These are phyloP conservation scores for Mycena citricolor DNA, from an alignment of 1,284 basidiomycete genomes.

Conservation along the genomic window DNA sequence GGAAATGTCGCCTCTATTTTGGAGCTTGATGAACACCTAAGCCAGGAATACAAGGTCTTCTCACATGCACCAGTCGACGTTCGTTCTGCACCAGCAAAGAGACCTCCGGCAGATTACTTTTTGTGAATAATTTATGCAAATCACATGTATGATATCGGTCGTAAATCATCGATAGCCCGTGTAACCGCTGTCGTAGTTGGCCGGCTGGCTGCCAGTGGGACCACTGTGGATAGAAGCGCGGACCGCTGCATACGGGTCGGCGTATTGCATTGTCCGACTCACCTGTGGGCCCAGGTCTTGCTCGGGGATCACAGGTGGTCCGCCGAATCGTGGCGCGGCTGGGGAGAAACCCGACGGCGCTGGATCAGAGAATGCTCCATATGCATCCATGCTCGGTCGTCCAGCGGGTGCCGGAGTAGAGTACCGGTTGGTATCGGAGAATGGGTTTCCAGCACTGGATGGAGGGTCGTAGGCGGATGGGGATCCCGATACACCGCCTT, in stretches of 20 bases:
- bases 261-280: slow-evolving; percentile 87
- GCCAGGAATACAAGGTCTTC: slow-evolving; percentile 91
- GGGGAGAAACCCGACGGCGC: slow-evolving; percentile 62
- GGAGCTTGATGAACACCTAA: slow-evolving; percentile 87
- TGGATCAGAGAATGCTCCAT: slow-evolving; percentile 85
- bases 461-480: slow-evolving; percentile 37
- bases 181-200: slow-evolving; percentile 50
- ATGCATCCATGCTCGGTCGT: slow-evolving; percentile 80
- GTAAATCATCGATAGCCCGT: slow-evolving; percentile 42
- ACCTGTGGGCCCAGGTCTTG: slow-evolving; percentile 50
- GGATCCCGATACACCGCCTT: slow-evolving; percentile 25
- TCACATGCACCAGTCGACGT: slow-evolving; percentile 81
- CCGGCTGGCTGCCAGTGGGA: slow-evolving; percentile 33
- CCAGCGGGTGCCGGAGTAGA: slow-evolving; percentile 30
- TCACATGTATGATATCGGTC: no score
- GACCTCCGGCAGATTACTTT: slow-evolving; percentile 86
- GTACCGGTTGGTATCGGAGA: slow-evolving; percentile 54
- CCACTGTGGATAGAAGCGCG: slow-evolving; percentile 39
- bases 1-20: slow-evolving; percentile 94
- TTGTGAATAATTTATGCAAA: no score
- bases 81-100: slow-evolving; percentile 84
- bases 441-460: slow-evolving; percentile 38
- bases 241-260: slow-evolving; percentile 78
- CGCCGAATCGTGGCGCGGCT: slow-evolving; percentile 24
- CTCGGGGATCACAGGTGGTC: slow-evolving; percentile 35